Evolutionary conservation across 2,329 filamentous ascomycete genomes (phyloP), one percentile per base, ranked within the genome.

Genomic region (Colletotrichum cordylinicola): DNA sequence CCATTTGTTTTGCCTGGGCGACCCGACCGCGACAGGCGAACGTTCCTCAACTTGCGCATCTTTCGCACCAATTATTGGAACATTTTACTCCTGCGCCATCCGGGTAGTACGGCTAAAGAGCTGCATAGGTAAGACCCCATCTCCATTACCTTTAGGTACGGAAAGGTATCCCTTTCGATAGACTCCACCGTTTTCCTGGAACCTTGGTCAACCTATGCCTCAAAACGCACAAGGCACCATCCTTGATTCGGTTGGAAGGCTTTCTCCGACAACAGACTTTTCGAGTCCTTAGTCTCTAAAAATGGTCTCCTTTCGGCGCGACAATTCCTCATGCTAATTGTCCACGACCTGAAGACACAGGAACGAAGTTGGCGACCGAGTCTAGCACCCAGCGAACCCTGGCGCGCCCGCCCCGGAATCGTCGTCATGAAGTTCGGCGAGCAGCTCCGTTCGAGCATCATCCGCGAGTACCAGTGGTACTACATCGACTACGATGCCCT

Each of bases 401-500:
- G 83, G 81, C 83, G 80, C 78, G 83, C 87, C 78, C 82, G 83
- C 39, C 90, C 89, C 60, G 90, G 90, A 76, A 84, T 88, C 78
- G 83, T 92, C 86, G 87, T 91, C 87, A 93, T 93, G 92, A 93
- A 93, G 90, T 99, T 98, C 90, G 97, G 97, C 84, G 95, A 98
- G 87, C 96, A 99, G 90, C 93, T 99, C 82, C 95, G 95, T 79
- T 96, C 95, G 82, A 98, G 96, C 84, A 91, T 98, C 83, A 98
- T 98, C 86, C 96, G 95, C 89, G 96, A 98, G 87, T 99, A 98
- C 88, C 93, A 96, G 85, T 98, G 96, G 93, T 95, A 98, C 89
- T 99, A 99, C 88, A 98, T 99, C 86, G 94, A 95, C 87, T 99
- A 99, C 87, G 96, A 98, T 84, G 95, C 94, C 79, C 91, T 99